Evolutionary conservation across 371 early-diverging fungal species (phyloP), one percentile per base, ranked within the genome.

Genomic region (Fennellomyces sp.): DNA sequence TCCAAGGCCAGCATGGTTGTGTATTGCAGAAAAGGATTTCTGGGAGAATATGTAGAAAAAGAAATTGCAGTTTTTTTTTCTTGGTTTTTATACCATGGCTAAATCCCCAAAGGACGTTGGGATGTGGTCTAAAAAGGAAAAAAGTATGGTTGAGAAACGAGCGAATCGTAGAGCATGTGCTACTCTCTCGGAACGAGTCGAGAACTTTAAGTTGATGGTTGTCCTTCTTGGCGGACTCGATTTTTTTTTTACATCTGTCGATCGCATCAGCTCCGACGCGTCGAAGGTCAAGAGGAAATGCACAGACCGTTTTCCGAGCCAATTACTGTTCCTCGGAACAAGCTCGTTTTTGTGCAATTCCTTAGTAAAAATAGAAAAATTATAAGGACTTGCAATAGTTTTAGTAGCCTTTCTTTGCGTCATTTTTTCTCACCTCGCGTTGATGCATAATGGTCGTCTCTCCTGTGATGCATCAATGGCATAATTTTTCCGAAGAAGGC

Each of bases 111-210:
- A 45, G 35, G 35, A 33, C 35, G 6, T 33, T 6, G 13, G 35
- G 6, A 33, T 8, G 35, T 15, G 12, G 45, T 45, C 45, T 23
- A 45, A 45, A 45, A 45, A 45, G 45, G 45, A 19, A 45, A 45
- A 45, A 45, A 45, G n/a, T 23, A 8, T 23, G 23, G 45, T 4
- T 25, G n/a, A 45, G 11, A 15, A 39, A 45, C 45, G 45, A 21
- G 45, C 45, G 45, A 45, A 45, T 45, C 45, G 45, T 21, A 45
- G 45, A 45, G n/a, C 35, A 45, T 45, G 45, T 45, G 45, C 45
- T 45, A 45, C 45, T 41, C 41, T 41, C n/a, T 10, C 41, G 45
- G n/a, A 45, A 5, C 45, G 21, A 45, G 45, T 45, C 45, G 45
- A 17, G 45, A 45, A 45, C 23, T 2, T 45, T 33, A 33, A n/a